Base-by-base conservation (phyloP, 2,329 filamentous ascomycete species). In the Sporothrix humicola region DNA sequence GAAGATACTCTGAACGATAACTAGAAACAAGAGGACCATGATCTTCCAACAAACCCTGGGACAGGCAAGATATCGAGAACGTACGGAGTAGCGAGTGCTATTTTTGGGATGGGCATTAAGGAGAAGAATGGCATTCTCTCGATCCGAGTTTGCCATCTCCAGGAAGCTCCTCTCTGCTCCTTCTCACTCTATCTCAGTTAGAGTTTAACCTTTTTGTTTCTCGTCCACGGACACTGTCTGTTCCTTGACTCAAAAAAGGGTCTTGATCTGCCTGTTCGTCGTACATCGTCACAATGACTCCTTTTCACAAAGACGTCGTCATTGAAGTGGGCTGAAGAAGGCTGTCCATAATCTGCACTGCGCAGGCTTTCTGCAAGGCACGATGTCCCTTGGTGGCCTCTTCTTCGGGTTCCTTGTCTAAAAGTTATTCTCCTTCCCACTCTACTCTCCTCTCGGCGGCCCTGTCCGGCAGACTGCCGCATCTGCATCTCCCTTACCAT, bases 21-120 rank as follows among this genome's bases (percentile, higher is more conserved):
- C 37, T 20, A 12, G 63, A 68, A 48, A 68, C 63, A 50, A 68
- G 15, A 68, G 44, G 17, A 1, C 59, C 31, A 3, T 44, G 12
- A 48, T 65, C 61, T 65, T 65, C 61, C 42, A 48, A 26, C 61
- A 65, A 68, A 68, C 63, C 63, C 12, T 50, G 44, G 44, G 5
- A 68, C 63, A 50, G n/a, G n/a, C n/a, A n/a, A n/a, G n/a, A n/a
- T n/a, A n/a, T n/a, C n/a, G n/a, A n/a, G n/a, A n/a, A n/a, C n/a
- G n/a, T n/a, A n/a, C n/a, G n/a, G n/a, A n/a, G n/a, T n/a, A n/a
- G n/a, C n/a, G n/a, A n/a, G n/a, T 68, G 63, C 63, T 50, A 50
- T 31, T 68, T 68, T 68, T 68, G 2, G 31, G 31, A 37, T 42
- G 58, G 61, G n/a, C 20, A 13, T 26, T 56, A 7, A 20, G 3